These are phyloP conservation scores for Taphrina communis DNA, from an alignment of 1,139 yeast species.

Conservation along the genomic window DNA sequence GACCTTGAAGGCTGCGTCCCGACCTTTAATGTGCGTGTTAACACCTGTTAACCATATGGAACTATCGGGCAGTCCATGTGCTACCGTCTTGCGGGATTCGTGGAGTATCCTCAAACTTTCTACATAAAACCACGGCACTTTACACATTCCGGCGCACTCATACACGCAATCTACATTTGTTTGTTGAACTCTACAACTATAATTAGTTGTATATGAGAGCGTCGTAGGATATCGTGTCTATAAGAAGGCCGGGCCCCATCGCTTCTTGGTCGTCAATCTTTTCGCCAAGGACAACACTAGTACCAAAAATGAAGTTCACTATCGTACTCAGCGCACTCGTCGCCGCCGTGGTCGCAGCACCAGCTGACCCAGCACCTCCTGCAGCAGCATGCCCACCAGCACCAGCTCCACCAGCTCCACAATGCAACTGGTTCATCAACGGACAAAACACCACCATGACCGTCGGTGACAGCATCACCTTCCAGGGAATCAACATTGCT, in stretches of 20 bases:
- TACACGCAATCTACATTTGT: background rate
- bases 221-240: background rate
- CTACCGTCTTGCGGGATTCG: no score
- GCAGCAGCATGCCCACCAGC: constrained; percentile 2
- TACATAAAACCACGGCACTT: background rate
- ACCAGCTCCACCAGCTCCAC: background rate
- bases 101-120: background rate
- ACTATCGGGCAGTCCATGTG: no score
- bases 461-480: constrained; percentile 6
- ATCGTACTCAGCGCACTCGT: constrained; percentile 13
- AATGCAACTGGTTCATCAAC: constrained; percentile 1
- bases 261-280: no score
- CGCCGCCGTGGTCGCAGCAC: constrained; percentile 13
- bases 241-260: background rate
- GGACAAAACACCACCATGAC: background rate
- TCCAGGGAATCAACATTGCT: constrained; percentile 10
- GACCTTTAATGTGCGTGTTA: no score
- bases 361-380: background rate
- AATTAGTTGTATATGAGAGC: background rate
- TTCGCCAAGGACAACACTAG: background rate
- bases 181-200: background rate
- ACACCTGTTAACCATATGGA: no score
- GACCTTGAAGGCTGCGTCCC: no score
- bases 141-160: background rate
- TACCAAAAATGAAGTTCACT: background rate